Percentiles rank a stretch among this genome's conserved stretches.
phyloP scores from a whole-genome alignment of 257 asterid species.

The Jacaranda mimosifolia region DNA sequence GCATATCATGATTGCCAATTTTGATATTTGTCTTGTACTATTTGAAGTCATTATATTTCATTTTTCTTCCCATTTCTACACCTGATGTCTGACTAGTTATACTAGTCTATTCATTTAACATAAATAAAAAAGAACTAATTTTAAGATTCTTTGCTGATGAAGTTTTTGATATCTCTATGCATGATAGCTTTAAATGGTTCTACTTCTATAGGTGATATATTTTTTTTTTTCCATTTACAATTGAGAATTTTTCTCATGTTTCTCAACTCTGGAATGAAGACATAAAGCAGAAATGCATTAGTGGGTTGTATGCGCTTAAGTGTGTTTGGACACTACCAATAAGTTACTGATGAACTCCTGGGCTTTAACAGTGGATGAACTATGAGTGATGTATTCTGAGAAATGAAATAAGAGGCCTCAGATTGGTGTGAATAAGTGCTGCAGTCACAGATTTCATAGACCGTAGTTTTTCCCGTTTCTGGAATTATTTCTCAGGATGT shows the following conservation, averaged over 20 bases:
- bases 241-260: neutral
- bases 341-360: slow-evolving; percentile 21
- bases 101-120: neutral
- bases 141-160: neutral
- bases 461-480: neutral
- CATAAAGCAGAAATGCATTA: slow-evolving; percentile 11
- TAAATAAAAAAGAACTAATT: neutral
- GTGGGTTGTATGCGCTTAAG: neutral
- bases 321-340: neutral
- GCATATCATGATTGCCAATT: slow-evolving; percentile 18
- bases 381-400: neutral
- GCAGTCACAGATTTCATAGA: neutral
- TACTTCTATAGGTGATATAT: slow-evolving; percentile 6
- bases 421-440: neutral
- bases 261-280: neutral
- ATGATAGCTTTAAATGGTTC: neutral
- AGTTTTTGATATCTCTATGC: slow-evolving; percentile 8
- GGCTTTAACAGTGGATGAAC: slow-evolving; percentile 11
- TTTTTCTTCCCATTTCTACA: slow-evolving; percentile 8
- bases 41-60: slow-evolving; percentile 21
- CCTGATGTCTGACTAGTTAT: neutral
- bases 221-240: neutral
- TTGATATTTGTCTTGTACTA: neutral
- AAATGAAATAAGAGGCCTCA: slow-evolving; percentile 14
- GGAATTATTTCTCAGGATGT: neutral